Evolutionary conservation across 2,329 filamentous ascomycete species (phyloP).

Genomic region (Epichloe aotearoae): DNA sequence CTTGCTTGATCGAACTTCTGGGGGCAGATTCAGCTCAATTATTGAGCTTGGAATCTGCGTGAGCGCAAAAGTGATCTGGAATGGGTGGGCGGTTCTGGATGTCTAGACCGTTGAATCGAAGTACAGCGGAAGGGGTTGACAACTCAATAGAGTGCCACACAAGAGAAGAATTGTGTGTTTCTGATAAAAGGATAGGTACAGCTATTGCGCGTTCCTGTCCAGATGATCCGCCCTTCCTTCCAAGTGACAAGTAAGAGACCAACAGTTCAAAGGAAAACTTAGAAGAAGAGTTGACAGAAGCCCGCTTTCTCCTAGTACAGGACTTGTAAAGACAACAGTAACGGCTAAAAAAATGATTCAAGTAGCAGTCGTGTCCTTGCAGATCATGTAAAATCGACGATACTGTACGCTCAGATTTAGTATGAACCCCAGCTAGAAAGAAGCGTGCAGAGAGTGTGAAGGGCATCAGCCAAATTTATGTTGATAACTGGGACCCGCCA

Average conservation of each 20-base stretch:
- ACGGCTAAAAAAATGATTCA: background rate
- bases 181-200: constrained; percentile 12
- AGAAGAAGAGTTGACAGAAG: background rate
- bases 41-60: background rate
- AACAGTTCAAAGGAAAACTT: background rate
- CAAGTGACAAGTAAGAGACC: background rate
- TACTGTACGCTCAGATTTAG: background rate
- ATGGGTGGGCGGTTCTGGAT: background rate
- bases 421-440: too few relatives aligned
- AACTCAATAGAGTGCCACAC: constrained; percentile 7
- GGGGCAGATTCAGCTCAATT: background rate
- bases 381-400: background rate
- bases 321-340: background rate
- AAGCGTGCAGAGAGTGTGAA: background rate
- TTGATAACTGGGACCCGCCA: background rate
- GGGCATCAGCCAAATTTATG: background rate
- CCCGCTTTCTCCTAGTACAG: background rate
- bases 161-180: constrained; percentile 9
- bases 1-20: background rate
- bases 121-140: constrained; percentile 3
- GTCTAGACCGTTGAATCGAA: background rate
- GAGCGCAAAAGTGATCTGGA: background rate
- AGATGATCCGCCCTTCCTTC: background rate
- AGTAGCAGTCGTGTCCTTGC: background rate
- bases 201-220: constrained; percentile 9